Percentiles rank a stretch among this genome's conserved stretches.
These are phyloP conservation scores for Teunomyces funiuensis DNA, from an alignment of 805 yeast genomes.

Conservation along the genomic window DNA sequence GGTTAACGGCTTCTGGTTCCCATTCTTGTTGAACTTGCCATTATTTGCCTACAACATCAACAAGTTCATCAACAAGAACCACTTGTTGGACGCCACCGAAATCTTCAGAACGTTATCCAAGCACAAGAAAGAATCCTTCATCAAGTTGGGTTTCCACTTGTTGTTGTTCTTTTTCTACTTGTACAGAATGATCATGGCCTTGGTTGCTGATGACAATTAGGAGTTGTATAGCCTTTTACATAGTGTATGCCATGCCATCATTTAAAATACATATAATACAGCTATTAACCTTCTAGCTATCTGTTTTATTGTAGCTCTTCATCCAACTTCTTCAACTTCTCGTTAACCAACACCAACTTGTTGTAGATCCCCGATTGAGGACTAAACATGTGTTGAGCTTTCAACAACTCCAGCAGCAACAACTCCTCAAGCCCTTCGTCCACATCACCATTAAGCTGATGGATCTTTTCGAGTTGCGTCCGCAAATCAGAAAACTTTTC, in stretches of 20 bases:
- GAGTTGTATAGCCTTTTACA: slow-evolving; percentile 4
- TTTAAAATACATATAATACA: slow-evolving; percentile 5
- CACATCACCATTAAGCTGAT: slow-evolving; percentile 5
- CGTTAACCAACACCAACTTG: slow-evolving; percentile 23
- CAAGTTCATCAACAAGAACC: slow-evolving; percentile 76
- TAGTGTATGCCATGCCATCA: slow-evolving; percentile 1
- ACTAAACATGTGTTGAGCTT: slow-evolving; percentile 16
- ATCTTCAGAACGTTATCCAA: slow-evolving; percentile 91
- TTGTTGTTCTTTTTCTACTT: slow-evolving; percentile 92
- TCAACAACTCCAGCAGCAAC: slow-evolving; percentile 13
- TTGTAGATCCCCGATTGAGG: slow-evolving; percentile 25
- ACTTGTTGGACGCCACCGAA: slow-evolving; percentile 93
- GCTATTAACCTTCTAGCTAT: neutral
- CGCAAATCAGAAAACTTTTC: slow-evolving; percentile 16
- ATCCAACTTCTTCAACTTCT: slow-evolving; percentile 20
- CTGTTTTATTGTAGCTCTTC: slow-evolving; percentile 10
- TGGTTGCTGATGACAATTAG: slow-evolving; percentile 61
- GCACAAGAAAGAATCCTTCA: slow-evolving; percentile 88
- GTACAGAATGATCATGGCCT: slow-evolving; percentile 93
- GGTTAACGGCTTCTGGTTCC: slow-evolving; percentile 89
- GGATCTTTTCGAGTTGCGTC: slow-evolving; percentile 9
- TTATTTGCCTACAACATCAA: slow-evolving; percentile 79
- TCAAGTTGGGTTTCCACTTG: slow-evolving; percentile 88
- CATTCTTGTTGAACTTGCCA: slow-evolving; percentile 80
- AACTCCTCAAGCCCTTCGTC: slow-evolving; percentile 1